Evolutionary conservation across 2,329 filamentous ascomycete genomes (phyloP), one percentile per base, ranked within the genome.

Genomic region (Exophiala bonariae): DNA sequence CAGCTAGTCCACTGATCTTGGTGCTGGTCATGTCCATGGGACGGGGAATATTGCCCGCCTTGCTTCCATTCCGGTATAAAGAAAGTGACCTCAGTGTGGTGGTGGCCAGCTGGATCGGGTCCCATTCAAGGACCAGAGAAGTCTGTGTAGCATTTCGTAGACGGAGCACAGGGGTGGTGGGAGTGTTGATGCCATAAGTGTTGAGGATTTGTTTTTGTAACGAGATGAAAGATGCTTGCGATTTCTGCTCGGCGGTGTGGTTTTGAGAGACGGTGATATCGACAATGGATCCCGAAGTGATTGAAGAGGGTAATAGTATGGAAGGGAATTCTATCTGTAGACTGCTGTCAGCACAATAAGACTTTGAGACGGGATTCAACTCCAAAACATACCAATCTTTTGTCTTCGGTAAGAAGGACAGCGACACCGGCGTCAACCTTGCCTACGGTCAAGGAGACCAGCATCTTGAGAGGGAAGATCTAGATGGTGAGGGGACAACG

Each of bases 371-470:
- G 10, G 22, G 40, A 37, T 17, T 17, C 20, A 52, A n/a, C n/a
- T n/a, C n/a, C n/a, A n/a, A n/a, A n/a, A 70, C 85, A 64, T 82
- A 96, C 92, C 62, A 99, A 80, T 66, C 93, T 86, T 73, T 97
- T 97, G 71, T 99, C 93, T 66, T 95, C 87, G 38, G 93, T 99
- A 64, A 99, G 76, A 45, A 99, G 85, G 54, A 99, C 93, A 40
- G 93, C 95, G 66, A 99, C 92, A 72, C 93, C 93, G 63, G 93
- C 93, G 72, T 99, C 93, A 72, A 99, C 93, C 77, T 99, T 99
- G 77, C 93, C 93, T 71, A 99, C 93, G 41, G 92, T 97, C 66
- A 99, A 80, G 59, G 93, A 97, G 72, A 99, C 89, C 65, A 97
- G 80, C 93, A 99, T 97, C 23, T 26, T 26, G 11, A 26, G 6